Conservation (phyloP, 306 rosid species). For the Citrullus amarus region DNA sequence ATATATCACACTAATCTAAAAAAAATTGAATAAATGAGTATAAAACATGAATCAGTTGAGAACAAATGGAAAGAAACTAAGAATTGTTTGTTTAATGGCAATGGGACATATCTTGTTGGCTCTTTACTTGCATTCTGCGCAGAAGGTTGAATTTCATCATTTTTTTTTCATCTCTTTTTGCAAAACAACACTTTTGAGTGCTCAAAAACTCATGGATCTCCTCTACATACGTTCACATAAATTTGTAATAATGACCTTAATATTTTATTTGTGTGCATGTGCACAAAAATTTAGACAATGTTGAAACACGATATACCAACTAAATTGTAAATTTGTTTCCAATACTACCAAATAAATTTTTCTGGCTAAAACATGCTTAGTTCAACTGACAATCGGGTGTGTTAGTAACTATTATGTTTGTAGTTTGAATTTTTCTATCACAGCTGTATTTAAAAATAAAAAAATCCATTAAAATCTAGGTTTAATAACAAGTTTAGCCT, state of each 20-base stretch:
- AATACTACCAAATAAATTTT: no score
- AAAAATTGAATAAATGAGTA: no score
- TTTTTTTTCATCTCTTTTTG: neutral
- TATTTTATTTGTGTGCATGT: neutral
- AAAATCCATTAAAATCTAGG: no score
- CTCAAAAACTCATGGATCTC: neutral
- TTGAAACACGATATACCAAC: no score
- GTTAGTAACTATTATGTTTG: no score
- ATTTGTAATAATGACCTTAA: neutral
- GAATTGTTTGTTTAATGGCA: neutral
- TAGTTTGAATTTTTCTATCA: no score
- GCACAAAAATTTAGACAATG: neutral
- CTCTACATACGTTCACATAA: neutral
- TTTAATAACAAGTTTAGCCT: no score
- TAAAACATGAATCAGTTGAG: neutral
- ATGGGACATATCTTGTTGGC: constrained; percentile 3
- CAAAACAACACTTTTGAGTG: neutral
- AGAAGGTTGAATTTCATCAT: neutral
- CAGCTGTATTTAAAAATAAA: no score
- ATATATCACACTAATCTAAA: no score
- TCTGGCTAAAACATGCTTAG: no score
- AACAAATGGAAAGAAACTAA: neutral
- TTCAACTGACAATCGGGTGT: no score
- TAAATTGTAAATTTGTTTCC: no score
- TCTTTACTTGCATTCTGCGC: neutral